A percentile compares a stretch with the other conserved stretches of the same genome.
phyloP scores from a whole-genome alignment of 306 rosid species.

The Erythrophleum fordii region DNA sequence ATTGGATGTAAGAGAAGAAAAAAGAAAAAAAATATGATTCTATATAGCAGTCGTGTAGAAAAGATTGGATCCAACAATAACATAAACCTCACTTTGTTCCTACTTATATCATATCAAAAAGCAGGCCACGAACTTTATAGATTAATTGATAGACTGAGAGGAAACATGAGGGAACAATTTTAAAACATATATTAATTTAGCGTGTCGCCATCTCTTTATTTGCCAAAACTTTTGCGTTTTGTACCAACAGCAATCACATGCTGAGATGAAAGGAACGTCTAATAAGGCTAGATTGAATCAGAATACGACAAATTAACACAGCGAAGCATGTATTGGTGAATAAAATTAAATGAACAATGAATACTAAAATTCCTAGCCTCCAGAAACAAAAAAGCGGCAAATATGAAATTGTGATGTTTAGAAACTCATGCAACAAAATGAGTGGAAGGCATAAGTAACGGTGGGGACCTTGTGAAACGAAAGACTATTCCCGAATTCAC shows the following conservation, averaged over 20 bases:
- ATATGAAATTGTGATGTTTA: neutral
- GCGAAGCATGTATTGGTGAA: neutral
- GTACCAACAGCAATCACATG: constrained; percentile 24
- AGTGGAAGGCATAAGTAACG: neutral
- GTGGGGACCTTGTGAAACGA: constrained; percentile 66
- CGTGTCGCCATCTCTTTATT: constrained; percentile 20
- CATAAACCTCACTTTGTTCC: neutral
- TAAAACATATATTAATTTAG: neutral
- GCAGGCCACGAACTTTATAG: constrained; percentile 23
- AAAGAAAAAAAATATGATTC: neutral
- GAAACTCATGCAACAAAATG: neutral
- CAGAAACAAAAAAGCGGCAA: neutral
- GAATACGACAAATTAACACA: neutral
- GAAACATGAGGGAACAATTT: neutral
- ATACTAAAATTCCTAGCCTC: neutral
- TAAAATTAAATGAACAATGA: constrained; percentile 4
- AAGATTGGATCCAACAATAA: constrained; percentile 29
- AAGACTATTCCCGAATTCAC: constrained; percentile 70
- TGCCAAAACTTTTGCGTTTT: constrained; percentile 24
- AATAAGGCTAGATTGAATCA: neutral
- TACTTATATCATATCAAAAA: constrained; percentile 26
- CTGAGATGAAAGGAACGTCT: neutral
- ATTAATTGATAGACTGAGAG: constrained; percentile 30
- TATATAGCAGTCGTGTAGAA: neutral
- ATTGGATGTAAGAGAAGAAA: neutral